Base-by-base conservation (phyloP, 179 eudicot species). In the Amaranthus tricolor region DNA sequence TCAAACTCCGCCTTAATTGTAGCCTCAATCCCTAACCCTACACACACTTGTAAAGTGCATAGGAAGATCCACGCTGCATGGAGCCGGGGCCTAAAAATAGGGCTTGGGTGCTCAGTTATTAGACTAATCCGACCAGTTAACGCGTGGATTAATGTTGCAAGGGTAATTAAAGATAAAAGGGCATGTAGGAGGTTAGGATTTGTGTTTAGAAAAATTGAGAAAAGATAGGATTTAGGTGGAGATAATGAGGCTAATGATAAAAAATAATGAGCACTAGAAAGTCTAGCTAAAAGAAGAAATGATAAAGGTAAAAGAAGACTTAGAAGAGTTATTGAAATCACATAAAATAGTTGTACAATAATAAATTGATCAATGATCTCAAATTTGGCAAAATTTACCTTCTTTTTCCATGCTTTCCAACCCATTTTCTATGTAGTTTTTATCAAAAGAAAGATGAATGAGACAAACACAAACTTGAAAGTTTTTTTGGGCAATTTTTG, bases 301-400 rank as follows among this genome's bases (percentile, higher is more conserved):
- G 97, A 90, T 64, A 90, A 82, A 47, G 99, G 99, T 67, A 95
- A 82, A 50, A 93, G 87, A 56, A 95, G 92, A 84, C 88, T 89
- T 77, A 95, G 93, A 71, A 88, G 91, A 72, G 88, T 83, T 55
- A 85, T 59, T 9, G 89, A 82, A 74, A 89, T 73, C 10, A 85
- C 67, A 70, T 89, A 87, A 61, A 95, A 90, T 55, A 81, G 77
- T 49, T 73, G 76, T 20, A 82, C 55, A 12, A 77, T 76, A 56
- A 9, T 12, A 5, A 77, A 79, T 9, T 64, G 44, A 67, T 59
- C 59, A 12, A 62, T 40, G 0, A 53, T 69, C 61, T 69, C 15
- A 13, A 52, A 7, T 61, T 40, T 45, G 40, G 14, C 45, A 20
- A 7, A 69, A 52, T 50, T 21, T 31, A 49, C 72, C 72, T 83